Evolutionary conservation across 2,329 filamentous ascomycete species (phyloP).

Genomic region (Tolypocladium sp.): DNA sequence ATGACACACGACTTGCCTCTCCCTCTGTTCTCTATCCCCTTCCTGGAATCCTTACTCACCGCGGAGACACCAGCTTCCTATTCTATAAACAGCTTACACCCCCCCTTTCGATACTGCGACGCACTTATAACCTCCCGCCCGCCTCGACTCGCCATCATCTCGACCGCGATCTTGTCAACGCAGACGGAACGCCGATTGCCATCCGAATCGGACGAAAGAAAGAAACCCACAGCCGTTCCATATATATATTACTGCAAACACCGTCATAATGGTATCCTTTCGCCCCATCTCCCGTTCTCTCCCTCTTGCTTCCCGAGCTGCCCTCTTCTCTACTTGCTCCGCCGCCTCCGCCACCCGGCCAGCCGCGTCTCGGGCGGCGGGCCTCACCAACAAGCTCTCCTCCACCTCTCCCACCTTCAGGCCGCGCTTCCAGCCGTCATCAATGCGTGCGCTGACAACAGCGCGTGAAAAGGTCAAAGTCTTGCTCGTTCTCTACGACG

Average conservation of each 20-base stretch:
- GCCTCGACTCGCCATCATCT: neutral
- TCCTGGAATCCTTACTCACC: neutral
- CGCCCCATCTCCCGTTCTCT: conserved; percentile 16
- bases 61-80: neutral
- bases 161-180: neutral
- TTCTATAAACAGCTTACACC: neutral
- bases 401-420: conserved; percentile 18
- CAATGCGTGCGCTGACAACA: conserved; percentile 32
- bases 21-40: neutral
- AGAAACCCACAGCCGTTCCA: no score
- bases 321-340: conserved; percentile 14
- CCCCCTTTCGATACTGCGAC: neutral
- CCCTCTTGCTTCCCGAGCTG: conserved; percentile 14
- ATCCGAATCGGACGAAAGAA: neutral
- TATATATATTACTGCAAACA: neutral
- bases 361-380: conserved; percentile 6
- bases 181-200: neutral
- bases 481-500: conserved; percentile 89
- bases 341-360: conserved; percentile 7
- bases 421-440: conserved; percentile 33
- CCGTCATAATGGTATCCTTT: conserved; percentile 23
- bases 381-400: conserved; percentile 8
- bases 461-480: conserved; percentile 70
- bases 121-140: neutral
- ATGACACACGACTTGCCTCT: neutral